These are phyloP conservation scores for Curvularia eragrostidis DNA, from an alignment of 2,329 filamentous ascomycete genomes.

Conservation along the genomic window DNA sequence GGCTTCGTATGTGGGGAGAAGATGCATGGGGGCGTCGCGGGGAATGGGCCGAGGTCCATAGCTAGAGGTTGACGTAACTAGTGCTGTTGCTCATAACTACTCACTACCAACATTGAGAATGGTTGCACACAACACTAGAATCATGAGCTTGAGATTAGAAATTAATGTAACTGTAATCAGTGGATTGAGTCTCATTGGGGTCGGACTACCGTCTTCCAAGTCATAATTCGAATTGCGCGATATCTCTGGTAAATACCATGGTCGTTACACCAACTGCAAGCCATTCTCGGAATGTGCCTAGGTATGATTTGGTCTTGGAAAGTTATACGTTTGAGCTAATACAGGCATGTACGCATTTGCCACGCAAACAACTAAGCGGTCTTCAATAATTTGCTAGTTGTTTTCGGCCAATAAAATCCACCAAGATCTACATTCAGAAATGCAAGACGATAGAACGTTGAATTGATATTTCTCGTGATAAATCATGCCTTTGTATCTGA, in stretches of 20 bases:
- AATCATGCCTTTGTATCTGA: not conserved
- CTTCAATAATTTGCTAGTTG: not conserved
- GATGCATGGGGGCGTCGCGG: not conserved
- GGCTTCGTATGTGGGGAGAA: not conserved
- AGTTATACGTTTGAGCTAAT: not conserved
- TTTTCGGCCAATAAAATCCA: not conserved
- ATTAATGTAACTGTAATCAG: not conserved
- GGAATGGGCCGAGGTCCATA: conserved; percentile 1
- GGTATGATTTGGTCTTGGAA: not conserved
- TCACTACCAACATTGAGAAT: not conserved
- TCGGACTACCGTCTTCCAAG: not conserved
- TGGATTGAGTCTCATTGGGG: not conserved
- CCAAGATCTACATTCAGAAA: not conserved
- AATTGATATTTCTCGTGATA: too few relatives aligned
- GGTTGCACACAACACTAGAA: not conserved
- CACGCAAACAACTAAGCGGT: not conserved
- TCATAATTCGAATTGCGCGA: not conserved
- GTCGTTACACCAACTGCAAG: not conserved
- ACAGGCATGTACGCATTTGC: not conserved
- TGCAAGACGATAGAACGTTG: not conserved
- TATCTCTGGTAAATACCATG: not conserved
- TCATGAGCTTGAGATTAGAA: not conserved
- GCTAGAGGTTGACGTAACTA: conserved; percentile 1
- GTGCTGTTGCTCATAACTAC: not conserved
- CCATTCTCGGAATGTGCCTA: not conserved